Evolutionary conservation across 768 basidiomycete species (phyloP), one percentile per base, ranked within the genome.

Genomic region (Hydnomerulius pinastri): DNA sequence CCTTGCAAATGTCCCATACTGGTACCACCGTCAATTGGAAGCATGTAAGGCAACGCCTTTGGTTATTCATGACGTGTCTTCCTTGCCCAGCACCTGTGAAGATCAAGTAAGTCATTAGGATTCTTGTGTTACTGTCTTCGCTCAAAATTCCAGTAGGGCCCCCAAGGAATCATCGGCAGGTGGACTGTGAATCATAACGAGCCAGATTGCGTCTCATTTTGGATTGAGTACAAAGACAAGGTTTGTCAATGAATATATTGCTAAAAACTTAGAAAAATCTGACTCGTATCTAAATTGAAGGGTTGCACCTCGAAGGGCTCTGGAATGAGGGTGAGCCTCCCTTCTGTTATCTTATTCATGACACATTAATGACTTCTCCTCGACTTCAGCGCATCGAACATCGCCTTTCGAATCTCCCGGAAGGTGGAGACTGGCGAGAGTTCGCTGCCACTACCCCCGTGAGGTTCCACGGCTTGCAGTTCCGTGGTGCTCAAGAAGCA

Each of bases 361-460:
- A 35, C 12, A 29, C 25, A 39, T 23, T 2, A 18, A 41, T 25
- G 18, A 25, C 6, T 46, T 30, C 15, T 46, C 6, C 17, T 13
- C 38, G 39, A 21, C 21, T 9, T 10, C 29, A 61, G 60, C 51
- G 48, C 40, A 52, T 54, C 40, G 52, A 59, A 21, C 51, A 53
- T 4, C 52, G 27, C n/a, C 50, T 61, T 4, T 36, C 43, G 24
- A 51, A 58, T 30, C 51, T 61, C 2, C 54, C 47, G 8, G 8
- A 5, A 4, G 53, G 52, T 15, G 57, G 52, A 33, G 49, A 61
- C 6, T 61, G 60, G 60, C 35, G 35, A 7, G 42, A 47, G 11
- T 57, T 61, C 50, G 58, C 54, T 38, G 54, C 55, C 18, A 56
- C 57, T 7, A 61, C 58, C 1, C 58, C 58, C 2, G 55, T 55